Conservation (phyloP, 164 flowering plant genomes). For the Liriodendron chinense region DNA sequence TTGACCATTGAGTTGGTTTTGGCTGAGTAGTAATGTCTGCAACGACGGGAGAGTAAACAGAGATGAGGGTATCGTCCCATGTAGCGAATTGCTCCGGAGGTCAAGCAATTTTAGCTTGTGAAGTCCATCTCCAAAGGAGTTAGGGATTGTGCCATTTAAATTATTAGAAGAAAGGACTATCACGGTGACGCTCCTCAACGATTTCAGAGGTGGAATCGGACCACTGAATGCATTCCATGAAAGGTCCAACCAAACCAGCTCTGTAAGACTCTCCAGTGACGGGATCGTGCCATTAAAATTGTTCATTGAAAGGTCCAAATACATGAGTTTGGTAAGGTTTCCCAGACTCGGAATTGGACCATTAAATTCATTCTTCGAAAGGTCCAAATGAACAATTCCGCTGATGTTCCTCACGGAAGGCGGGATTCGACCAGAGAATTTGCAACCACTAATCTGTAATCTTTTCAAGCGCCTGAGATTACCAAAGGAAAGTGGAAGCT, state of each 20-base stretch:
- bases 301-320: slow-evolving; percentile 26
- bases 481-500: slow-evolving; percentile 41
- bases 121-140: slow-evolving; percentile 18
- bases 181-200: not conserved
- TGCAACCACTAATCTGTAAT: slow-evolving; percentile 24
- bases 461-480: slow-evolving; percentile 24
- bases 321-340: no score
- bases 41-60: slow-evolving; percentile 40
- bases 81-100: slow-evolving; percentile 32
- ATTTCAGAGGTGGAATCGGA: slow-evolving; percentile 25
- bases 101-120: slow-evolving; percentile 23
- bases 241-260: slow-evolving; percentile 37
- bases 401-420: slow-evolving; percentile 22
- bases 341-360: no score
- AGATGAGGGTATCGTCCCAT: slow-evolving; percentile 36
- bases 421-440: slow-evolving; percentile 39
- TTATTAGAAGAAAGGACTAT: not conserved
- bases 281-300: slow-evolving; percentile 13
- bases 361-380: no score
- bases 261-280: slow-evolving; percentile 22
- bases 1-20: slow-evolving; percentile 32
- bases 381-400: not conserved
- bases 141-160: not conserved
- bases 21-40: slow-evolving; percentile 22
- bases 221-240: slow-evolving; percentile 39